Conservation (phyloP, 441 rosid genomes). For the Populus hybrid region DNA sequence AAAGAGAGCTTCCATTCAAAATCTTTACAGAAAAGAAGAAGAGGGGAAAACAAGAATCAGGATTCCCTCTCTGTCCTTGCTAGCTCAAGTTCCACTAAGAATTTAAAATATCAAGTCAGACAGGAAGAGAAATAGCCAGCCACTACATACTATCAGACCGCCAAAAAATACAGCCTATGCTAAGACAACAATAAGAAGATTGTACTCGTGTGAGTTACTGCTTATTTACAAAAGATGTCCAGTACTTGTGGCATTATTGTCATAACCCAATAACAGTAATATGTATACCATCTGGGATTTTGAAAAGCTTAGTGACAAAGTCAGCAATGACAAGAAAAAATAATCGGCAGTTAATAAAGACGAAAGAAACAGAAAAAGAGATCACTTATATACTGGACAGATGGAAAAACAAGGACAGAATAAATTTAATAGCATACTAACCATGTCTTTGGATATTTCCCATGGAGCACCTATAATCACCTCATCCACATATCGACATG, state of each 20-base stretch:
- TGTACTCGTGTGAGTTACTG: neutral
- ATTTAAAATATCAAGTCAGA: neutral
- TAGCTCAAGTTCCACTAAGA: neutral
- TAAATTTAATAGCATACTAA: conserved; percentile 26
- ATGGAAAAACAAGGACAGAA: neutral
- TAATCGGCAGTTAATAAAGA: neutral
- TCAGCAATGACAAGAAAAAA: neutral
- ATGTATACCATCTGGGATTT: neutral
- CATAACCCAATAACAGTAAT: neutral
- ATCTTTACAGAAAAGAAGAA: neutral
- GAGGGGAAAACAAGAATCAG: neutral
- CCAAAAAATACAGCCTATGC: neutral
- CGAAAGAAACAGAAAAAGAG: neutral
- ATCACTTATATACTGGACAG: neutral
- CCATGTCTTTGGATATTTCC: conserved; percentile 70
- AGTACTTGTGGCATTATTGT: neutral
- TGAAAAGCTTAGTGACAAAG: neutral
- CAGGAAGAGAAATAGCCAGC: neutral
- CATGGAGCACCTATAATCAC: conserved; percentile 75
- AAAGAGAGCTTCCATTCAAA: neutral
- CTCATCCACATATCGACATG: conserved; percentile 73
- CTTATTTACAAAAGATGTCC: neutral
- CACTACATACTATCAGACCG: neutral
- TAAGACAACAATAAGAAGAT: neutral
- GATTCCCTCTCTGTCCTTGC: neutral